Conservation (phyloP, 805 yeast genomes). For the Candida fluviatilis region DNA sequence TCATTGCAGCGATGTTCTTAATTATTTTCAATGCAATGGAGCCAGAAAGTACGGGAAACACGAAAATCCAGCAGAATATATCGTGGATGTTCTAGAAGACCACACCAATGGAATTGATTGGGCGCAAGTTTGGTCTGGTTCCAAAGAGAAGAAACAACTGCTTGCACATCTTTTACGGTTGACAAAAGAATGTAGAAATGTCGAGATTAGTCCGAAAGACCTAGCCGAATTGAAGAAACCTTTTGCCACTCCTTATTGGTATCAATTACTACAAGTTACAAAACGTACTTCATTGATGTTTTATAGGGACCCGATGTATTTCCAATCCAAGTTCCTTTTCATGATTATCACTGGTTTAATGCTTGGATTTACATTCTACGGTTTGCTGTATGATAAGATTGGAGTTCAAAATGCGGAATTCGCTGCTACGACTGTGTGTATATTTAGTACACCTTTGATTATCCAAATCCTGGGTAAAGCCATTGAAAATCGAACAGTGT, state of each 20-base stretch:
- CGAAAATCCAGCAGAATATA: slow-evolving; percentile 27
- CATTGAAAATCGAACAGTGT: slow-evolving; percentile 30
- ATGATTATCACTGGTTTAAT: slow-evolving; percentile 54
- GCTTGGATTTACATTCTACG: slow-evolving; percentile 68
- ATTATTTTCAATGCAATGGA: slow-evolving; percentile 43
- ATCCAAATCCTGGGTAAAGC: slow-evolving; percentile 38
- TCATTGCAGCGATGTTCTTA: slow-evolving; percentile 37
- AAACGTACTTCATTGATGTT: neutral
- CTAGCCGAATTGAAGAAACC: slow-evolving; percentile 25
- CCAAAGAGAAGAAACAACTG: slow-evolving; percentile 55
- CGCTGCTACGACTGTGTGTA: slow-evolving; percentile 37
- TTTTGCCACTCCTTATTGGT: slow-evolving; percentile 23
- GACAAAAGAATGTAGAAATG: slow-evolving; percentile 1
- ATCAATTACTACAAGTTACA: slow-evolving; percentile 13
- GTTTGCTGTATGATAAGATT: slow-evolving; percentile 51
- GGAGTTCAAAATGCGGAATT: slow-evolving; percentile 58
- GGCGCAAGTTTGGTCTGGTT: slow-evolving; percentile 66
- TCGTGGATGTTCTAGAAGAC: slow-evolving; percentile 76
- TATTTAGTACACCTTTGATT: slow-evolving; percentile 30
- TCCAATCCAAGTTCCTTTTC: slow-evolving; percentile 58
- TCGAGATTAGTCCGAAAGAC: slow-evolving; percentile 20
- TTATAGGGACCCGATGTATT: slow-evolving; percentile 61
- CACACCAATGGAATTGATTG: slow-evolving; percentile 61
- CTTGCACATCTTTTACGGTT: slow-evolving; percentile 14
- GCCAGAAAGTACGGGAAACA: slow-evolving; percentile 66